These are phyloP conservation scores for Fusarium piperis DNA, from an alignment of 2,329 filamentous ascomycete species.

Conservation along the genomic window DNA sequence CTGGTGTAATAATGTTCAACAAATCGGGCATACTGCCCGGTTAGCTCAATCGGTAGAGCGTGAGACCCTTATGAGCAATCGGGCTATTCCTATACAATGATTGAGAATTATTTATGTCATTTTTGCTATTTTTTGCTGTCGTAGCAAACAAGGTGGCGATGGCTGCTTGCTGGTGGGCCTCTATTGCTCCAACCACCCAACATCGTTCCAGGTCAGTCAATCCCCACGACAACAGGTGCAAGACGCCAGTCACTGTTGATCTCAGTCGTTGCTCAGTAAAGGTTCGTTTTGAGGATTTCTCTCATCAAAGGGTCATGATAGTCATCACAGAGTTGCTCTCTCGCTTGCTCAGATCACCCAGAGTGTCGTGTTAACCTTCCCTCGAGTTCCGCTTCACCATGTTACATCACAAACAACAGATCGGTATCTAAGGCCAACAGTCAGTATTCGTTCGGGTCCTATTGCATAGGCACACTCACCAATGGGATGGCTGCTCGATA, in stretches of 20 bases:
- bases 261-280: background rate
- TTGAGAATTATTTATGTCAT: background rate
- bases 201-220: background rate
- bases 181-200: background rate
- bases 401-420: conserved; percentile 72
- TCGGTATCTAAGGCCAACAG: conserved; percentile 64
- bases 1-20: background rate
- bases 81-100: conserved; percentile 37
- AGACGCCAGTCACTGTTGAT: background rate
- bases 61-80: conserved; percentile 66
- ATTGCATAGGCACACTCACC: conserved; percentile 68
- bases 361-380: conserved; percentile 64
- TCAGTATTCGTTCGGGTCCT: conserved; percentile 12
- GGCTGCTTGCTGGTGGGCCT: too few relatives aligned
- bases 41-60: conserved; percentile 63
- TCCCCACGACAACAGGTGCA: background rate
- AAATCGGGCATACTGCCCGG: conserved; percentile 18
- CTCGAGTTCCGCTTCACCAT: background rate
- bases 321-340: background rate
- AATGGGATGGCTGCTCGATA: conserved; percentile 94
- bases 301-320: conserved; percentile 55
- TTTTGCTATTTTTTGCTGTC: background rate
- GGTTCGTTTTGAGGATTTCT: background rate
- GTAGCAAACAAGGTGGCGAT: background rate
- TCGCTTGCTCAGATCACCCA: conserved; percentile 2